These are phyloP conservation scores for Nicotiana benthamiana DNA, from an alignment of 257 asterid genomes.

Conservation along the genomic window DNA sequence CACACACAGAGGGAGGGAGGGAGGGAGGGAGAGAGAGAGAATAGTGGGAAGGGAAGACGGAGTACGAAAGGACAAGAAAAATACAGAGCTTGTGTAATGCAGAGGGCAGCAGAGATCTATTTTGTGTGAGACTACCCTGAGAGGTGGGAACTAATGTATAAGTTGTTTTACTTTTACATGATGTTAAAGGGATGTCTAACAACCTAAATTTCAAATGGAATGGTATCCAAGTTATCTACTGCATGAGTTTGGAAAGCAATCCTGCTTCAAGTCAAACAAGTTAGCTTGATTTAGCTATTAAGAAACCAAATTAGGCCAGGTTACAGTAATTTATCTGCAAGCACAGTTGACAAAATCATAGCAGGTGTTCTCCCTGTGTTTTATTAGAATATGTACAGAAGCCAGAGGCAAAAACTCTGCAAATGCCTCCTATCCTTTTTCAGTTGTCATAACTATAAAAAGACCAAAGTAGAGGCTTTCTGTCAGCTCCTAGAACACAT, in stretches of 20 bases:
- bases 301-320: neutral
- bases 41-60: neutral
- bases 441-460: neutral
- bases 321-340: conserved; percentile 2
- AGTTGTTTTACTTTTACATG: neutral
- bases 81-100: neutral
- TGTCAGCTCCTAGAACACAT: neutral
- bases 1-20: too few species aligned
- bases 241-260: neutral
- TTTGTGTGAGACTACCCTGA: neutral
- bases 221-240: neutral
- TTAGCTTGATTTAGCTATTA: conserved; percentile 1
- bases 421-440: neutral
- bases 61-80: neutral
- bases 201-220: neutral
- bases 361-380: neutral
- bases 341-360: neutral
- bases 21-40: too few species aligned
- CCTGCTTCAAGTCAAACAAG: neutral
- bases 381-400: neutral
- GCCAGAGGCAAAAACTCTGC: neutral
- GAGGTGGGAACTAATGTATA: neutral
- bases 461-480: neutral
- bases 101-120: neutral
- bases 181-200: neutral